Evolutionary conservation across 2,329 filamentous ascomycete species (phyloP), one percentile per base, ranked within the genome.

Genomic region (Apiospora rasikravindrae): DNA sequence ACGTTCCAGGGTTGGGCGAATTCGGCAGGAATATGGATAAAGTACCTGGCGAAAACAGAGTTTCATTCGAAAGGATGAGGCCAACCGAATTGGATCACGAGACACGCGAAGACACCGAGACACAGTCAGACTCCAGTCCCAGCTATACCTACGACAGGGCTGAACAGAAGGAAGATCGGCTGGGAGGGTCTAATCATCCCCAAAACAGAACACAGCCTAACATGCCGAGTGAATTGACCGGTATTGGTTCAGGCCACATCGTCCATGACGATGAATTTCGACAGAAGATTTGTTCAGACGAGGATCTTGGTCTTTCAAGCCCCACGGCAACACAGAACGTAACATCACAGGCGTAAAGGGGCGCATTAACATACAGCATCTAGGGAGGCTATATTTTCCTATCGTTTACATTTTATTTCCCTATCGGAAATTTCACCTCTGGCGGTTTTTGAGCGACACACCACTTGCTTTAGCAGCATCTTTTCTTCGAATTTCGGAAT

Each of bases 261-360:
- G 70, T 74, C 29, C 71, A 73, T 45, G 70, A 72, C 16, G 76
- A 72, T 22, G 76, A 77, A 73, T 70, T 70, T 67, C 73, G 74
- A 69, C 73, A 73, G 64, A 67, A 70, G 26, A 71, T 70, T 13
- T 75, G 71, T 71, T 77, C 76, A 47, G 77, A 78, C 53, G 75
- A 79, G 53, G 73, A 74, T 69, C 71, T 77, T 45, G 73, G 75
- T 51, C 72, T 68, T 47, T 47, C 66, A 45, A n/a, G 24, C 66
- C 24, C 40, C 19, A 37, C 51, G 70, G 69, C 71, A 45, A 66
- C 73, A 51, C 73, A 72, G 71, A 73, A 77, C 68, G 70, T 75
- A 37, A 73, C 77, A 71, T 74, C 75, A 66, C 72, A 73, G 72
- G 73, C 76, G 67, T 77, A 71, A 70, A 45, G 68, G 42, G 66